Conservation (phyloP, 1,139 yeast genomes). For the Yamadazyma buinensis region DNA sequence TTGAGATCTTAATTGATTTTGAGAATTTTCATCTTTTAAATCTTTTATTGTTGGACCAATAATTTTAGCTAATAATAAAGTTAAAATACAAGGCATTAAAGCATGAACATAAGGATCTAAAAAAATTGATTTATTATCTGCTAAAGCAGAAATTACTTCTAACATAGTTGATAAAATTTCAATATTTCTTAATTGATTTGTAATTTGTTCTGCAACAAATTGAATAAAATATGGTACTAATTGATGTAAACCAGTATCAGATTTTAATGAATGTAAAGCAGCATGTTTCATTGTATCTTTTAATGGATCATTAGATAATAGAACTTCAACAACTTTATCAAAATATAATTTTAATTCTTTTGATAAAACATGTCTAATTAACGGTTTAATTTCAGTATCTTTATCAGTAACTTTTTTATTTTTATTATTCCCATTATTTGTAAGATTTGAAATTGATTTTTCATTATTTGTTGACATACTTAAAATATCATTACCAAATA, state of each 20-base stretch:
- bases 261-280: conserved; percentile 72
- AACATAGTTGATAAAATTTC: conserved; percentile 81
- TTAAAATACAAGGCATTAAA: conserved; percentile 89
- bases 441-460: conserved; percentile 6
- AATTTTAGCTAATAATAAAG: conserved; percentile 82
- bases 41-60: conserved; percentile 61
- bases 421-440: conserved; percentile 11
- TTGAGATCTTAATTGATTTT: conserved; percentile 38
- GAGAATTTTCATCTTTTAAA: conserved; percentile 23
- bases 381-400: conserved; percentile 80
- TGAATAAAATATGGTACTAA: conserved; percentile 94
- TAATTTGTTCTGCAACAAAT: conserved; percentile 92
- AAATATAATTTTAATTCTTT: conserved; percentile 92
- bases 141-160: conserved; percentile 81
- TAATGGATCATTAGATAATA: conserved; percentile 56
- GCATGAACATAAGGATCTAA: conserved; percentile 96
- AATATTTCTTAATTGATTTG: conserved; percentile 77
- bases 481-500: conserved; percentile 41
- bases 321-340: conserved; percentile 83
- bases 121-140: conserved; percentile 81
- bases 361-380: conserved; percentile 94
- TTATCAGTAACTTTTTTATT: conserved; percentile 38
- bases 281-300: conserved; percentile 66
- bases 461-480: conserved; percentile 20
- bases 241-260: conserved; percentile 96